phyloP scores from a whole-genome alignment of 176 grass and related monocot species.

The Pontederia paniculata region DNA sequence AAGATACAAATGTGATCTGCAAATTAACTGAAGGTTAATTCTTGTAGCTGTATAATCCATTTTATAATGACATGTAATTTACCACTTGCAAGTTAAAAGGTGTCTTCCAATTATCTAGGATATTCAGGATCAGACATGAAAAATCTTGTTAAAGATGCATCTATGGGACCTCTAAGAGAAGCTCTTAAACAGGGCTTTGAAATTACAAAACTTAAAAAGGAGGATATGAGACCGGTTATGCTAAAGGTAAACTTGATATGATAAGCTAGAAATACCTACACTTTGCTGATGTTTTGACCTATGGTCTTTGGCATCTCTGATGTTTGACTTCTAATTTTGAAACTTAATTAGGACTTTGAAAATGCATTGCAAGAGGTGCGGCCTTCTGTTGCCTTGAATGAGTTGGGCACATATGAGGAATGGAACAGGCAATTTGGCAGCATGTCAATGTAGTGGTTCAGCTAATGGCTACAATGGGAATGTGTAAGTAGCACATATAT shows the following conservation, averaged over 20 bases:
- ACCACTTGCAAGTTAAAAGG: no score
- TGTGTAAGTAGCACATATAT: conserved; percentile 12
- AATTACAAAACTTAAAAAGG: conserved; percentile 70
- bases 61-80: no score
- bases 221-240: conserved; percentile 67
- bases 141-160: conserved; percentile 95
- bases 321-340: no score
- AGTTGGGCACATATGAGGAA: conserved; percentile 69
- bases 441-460: conserved; percentile 40
- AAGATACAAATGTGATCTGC: conserved; percentile 65
- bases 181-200: conserved; percentile 52
- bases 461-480: not conserved
- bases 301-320: no score
- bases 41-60: not conserved
- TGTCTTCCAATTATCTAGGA: conserved; percentile 35
- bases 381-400: conserved; percentile 76
- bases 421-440: conserved; percentile 96
- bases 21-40: conserved; percentile 74
- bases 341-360: conserved; percentile 59
- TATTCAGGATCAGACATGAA: conserved; percentile 99
- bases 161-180: conserved; percentile 90
- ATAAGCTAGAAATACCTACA: not conserved
- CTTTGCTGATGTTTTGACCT: not conserved
- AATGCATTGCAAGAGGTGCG: conserved; percentile 76
- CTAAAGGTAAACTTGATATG: conserved; percentile 43